Conservation (phyloP, 805 yeast genomes). For the Candida orba region DNA sequence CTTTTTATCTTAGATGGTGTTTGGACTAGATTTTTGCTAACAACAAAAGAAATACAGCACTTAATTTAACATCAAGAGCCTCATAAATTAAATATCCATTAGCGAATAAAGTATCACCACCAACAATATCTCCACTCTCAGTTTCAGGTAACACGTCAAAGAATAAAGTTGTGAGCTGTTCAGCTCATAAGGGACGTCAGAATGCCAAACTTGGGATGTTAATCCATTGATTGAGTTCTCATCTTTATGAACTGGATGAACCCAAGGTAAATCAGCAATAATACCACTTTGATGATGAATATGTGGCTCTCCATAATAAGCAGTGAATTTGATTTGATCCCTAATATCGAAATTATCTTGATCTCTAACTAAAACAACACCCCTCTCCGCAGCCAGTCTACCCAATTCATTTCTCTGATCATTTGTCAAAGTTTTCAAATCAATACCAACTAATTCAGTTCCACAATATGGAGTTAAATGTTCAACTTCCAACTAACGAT, state of each 20-base stretch:
- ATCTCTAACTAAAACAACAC: conserved; percentile 58
- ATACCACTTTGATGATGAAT: conserved; percentile 72
- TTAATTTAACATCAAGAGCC: conserved; percentile 52
- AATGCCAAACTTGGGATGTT: conserved; percentile 38
- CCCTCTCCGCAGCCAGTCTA: conserved; percentile 57
- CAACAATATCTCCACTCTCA: conserved; percentile 18
- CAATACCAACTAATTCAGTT: conserved; percentile 51
- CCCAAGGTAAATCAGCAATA: conserved; percentile 44
- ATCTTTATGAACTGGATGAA: conserved; percentile 49
- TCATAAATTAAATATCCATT: conserved; percentile 56
- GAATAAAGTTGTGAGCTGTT: conserved; percentile 63
- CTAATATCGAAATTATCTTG: conserved; percentile 52
- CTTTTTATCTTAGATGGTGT: conserved; percentile 52
- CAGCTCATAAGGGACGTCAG: conserved; percentile 58
- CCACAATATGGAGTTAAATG: conserved; percentile 5
- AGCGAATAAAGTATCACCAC: conserved; percentile 64
- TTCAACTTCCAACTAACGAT: background rate
- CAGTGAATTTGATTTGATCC: conserved; percentile 37
- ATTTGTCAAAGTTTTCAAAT: conserved; percentile 44
- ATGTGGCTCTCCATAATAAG: conserved; percentile 63
- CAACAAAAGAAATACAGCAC: conserved; percentile 33
- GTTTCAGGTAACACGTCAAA: conserved; percentile 44
- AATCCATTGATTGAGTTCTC: conserved; percentile 1
- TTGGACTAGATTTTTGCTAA: conserved; percentile 51
- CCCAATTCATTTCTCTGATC: conserved; percentile 65